Percentiles rank a stretch among this genome's conserved stretches.
phyloP scores from a whole-genome alignment of 257 asterid species.

The Fraxinus cuspidata region DNA sequence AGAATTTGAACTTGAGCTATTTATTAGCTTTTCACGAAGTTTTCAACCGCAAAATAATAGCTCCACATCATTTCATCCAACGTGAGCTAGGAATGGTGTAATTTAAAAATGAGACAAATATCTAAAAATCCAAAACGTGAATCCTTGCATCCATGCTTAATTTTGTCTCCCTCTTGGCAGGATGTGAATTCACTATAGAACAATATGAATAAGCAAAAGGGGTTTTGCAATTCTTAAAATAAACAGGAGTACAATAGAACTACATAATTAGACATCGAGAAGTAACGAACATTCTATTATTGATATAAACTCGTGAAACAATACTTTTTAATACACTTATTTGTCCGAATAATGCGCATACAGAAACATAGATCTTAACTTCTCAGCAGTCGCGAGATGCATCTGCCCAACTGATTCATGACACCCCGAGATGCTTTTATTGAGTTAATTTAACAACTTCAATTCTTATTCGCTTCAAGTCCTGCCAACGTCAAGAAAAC shows the following conservation, averaged over 20 bases:
- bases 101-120: too few species aligned
- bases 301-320: neutral
- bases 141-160: too few species aligned
- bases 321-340: neutral
- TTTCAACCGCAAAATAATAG: too few species aligned
- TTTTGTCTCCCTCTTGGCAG: neutral
- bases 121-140: too few species aligned
- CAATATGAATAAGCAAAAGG: neutral
- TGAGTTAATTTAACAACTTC: neutral
- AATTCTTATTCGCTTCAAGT: slow-evolving; percentile 22
- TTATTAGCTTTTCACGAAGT: too few species aligned
- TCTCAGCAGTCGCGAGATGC: neutral
- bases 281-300: neutral
- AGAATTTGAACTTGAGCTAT: too few species aligned
- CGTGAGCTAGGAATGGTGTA: too few species aligned
- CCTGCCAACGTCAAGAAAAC: slow-evolving; percentile 18
- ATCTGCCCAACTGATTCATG: neutral
- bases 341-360: neutral
- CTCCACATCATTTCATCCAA: too few species aligned
- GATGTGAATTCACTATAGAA: neutral
- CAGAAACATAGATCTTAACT: neutral
- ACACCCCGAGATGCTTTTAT: neutral
- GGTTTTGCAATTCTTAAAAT: neutral
- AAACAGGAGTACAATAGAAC: neutral
- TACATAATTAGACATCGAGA: neutral